Percentiles rank a stretch among this genome's conserved stretches.
Evolutionary conservation across 257 asterid species (phyloP).

Genomic region (Gardenia jasminoides): DNA sequence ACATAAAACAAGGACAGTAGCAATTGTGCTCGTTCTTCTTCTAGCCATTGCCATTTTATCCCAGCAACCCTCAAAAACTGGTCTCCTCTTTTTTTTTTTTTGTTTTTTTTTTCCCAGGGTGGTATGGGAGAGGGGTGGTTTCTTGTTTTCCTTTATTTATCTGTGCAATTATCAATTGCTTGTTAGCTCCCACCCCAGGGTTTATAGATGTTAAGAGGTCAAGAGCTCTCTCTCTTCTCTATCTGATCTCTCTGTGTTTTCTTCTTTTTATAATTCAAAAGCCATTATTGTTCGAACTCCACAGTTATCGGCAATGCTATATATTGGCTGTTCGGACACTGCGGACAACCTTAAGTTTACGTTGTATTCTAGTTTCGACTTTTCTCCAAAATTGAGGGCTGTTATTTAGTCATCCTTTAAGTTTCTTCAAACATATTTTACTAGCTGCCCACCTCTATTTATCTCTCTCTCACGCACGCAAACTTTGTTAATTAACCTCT

Average conservation of each 20-base stretch:
- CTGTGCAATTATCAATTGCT: no score
- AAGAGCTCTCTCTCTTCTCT: conserved; percentile 36
- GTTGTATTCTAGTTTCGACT: background rate
- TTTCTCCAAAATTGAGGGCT: conserved; percentile 1
- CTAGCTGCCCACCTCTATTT: background rate
- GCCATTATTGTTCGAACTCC: conserved; percentile 1
- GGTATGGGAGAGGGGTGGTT: no score
- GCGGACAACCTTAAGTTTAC: conserved; percentile 10
- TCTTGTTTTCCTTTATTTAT: no score
- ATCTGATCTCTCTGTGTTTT: background rate
- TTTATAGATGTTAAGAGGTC: conserved; percentile 25
- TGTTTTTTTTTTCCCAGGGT: background rate
- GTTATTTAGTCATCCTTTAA: conserved; percentile 6
- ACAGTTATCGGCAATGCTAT: conserved; percentile 8
- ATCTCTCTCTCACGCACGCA: background rate
- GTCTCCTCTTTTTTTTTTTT: background rate
- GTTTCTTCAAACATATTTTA: background rate
- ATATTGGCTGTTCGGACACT: conserved; percentile 9
- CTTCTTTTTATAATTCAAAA: conserved; percentile 1
- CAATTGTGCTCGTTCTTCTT: conserved; percentile 12
- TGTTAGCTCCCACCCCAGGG: conserved; percentile 40
- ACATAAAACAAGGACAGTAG: conserved; percentile 23
- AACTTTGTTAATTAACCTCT: background rate
- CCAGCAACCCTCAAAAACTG: background rate
- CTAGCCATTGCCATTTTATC: conserved; percentile 32